Evolutionary conservation across 257 asterid genomes (phyloP), one percentile per base, ranked within the genome.

Genomic region (Lycium barbarum): DNA sequence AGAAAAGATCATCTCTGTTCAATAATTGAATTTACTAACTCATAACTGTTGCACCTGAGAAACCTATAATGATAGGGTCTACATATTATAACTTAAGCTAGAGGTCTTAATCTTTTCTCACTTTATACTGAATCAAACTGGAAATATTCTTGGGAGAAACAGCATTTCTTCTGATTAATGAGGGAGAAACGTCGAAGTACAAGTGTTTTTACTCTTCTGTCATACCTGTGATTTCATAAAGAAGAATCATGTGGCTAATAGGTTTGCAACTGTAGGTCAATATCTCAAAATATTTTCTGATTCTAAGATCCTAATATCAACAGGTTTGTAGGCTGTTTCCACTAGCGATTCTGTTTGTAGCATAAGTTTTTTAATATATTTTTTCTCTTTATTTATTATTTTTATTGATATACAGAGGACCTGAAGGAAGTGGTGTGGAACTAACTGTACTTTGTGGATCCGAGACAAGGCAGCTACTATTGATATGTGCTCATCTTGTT

Each of bases 371-470:
- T 53, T 53, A 62, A 45, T n/a, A 18, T 71, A 14, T 14, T 22
- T 33, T 15, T 78, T 6, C 26, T 54, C 33, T 6, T 26, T 54
- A 17, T 14, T 51, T 65, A 2, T 83, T 74, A 38, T 68, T 66
- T 53, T 43, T 83, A 14, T 49, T 71, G 87, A 85, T 82, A 87
- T 90, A 83, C 93, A 97, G 99, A 93, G 99, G 99, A 85, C 92
- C 97, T 61, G 99, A 95, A 90, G 99, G 98, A 91, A 97, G 95
- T 88, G 87, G 84, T 84, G 98, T 97, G 86, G 94, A 94, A 82
- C 90, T 97, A 72, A 83, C 89, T 80, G 88, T 95, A 83, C 94
- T 86, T 49, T 95, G 84, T 87, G 98, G 95, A 74, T 81, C 92
- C 14, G 97, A 91, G 92, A 93, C 88, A 63, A 92, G 90, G 90